phyloP scores from a whole-genome alignment of 2,329 filamentous ascomycete species.

The Paecilomyces sp. region DNA sequence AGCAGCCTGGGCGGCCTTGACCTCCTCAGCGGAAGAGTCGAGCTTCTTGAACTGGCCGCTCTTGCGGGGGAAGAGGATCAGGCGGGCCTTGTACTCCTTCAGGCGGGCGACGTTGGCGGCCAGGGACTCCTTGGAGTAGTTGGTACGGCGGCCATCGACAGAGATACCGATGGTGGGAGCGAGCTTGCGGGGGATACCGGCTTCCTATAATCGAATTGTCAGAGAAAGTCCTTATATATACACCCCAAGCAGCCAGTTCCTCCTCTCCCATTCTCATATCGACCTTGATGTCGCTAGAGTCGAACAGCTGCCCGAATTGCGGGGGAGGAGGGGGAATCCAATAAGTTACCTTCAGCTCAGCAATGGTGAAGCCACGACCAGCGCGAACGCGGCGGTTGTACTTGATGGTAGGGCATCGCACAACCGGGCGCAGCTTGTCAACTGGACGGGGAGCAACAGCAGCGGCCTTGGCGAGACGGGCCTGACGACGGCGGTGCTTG shows the following conservation, averaged over 20 bases:
- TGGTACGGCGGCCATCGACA: slow-evolving; percentile 93
- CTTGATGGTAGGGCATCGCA: slow-evolving; percentile 96
- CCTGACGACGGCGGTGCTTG: slow-evolving; percentile 87
- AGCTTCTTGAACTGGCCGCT: slow-evolving; percentile 89
- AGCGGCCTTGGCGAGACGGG: slow-evolving; percentile 90
- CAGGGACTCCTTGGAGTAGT: slow-evolving; percentile 93
- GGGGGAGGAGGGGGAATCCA: background rate
- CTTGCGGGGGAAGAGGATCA: slow-evolving; percentile 97
- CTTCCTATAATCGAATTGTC: slow-evolving; percentile 55
- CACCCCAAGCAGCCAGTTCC: background rate
- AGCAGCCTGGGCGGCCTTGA: slow-evolving; percentile 61
- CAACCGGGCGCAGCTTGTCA: slow-evolving; percentile 92
- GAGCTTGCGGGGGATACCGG: slow-evolving; percentile 88
- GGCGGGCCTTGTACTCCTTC: slow-evolving; percentile 91
- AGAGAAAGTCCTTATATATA: background rate
- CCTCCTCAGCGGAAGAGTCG: slow-evolving; percentile 76
- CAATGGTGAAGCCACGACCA: slow-evolving; percentile 94
- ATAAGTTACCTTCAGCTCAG: slow-evolving; percentile 85
- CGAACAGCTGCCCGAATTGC: background rate
- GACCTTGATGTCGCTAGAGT: background rate
- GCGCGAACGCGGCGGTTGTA: slow-evolving; percentile 98
- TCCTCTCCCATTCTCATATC: background rate
- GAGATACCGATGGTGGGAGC: slow-evolving; percentile 95
- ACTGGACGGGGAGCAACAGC: slow-evolving; percentile 92
- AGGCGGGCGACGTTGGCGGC: slow-evolving; percentile 93